A percentile compares a stretch with the other conserved stretches of the same genome.
Evolutionary conservation across 2,329 filamentous ascomycete species (phyloP).

Genomic region (Furcasterigmium furcatum): DNA sequence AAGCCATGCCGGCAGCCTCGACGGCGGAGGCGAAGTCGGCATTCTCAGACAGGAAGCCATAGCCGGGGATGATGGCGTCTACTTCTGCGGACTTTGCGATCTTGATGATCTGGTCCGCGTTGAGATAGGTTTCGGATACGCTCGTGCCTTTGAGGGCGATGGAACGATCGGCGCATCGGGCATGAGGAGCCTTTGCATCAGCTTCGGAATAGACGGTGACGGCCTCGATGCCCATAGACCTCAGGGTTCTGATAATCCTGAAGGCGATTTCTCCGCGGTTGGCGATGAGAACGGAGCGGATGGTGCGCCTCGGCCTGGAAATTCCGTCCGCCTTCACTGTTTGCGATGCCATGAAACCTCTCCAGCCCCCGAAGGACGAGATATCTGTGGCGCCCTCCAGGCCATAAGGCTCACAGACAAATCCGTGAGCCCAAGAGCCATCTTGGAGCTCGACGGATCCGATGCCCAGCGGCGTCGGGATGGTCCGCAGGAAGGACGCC

Average conservation of each 20-base stretch:
- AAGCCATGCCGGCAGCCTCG: conserved; percentile 50
- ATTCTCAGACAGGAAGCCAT: conserved; percentile 65
- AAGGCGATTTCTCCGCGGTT: conserved; percentile 75
- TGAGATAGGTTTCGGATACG: conserved; percentile 54
- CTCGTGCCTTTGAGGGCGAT: conserved; percentile 55
- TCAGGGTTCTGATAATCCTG: conserved; percentile 65
- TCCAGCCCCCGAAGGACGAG: conserved; percentile 26
- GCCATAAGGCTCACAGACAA: conserved; percentile 31
- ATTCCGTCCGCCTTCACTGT: too few relatives aligned
- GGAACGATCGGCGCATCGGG: conserved; percentile 63
- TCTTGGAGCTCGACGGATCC: conserved; percentile 29
- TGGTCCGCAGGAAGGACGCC: conserved; percentile 25
- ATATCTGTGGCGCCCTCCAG: conserved; percentile 25
- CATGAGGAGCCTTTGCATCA: conserved; percentile 66
- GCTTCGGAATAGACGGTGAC: conserved; percentile 65
- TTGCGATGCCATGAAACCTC: conserved; percentile 16
- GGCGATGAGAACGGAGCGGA: conserved; percentile 54
- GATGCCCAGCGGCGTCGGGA: conserved; percentile 28
- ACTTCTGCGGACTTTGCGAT: conserved; percentile 45
- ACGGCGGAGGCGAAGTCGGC: conserved; percentile 55
- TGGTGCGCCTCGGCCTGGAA: not conserved
- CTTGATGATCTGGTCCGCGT: conserved; percentile 56
- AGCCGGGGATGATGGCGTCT: conserved; percentile 63
- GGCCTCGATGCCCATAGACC: conserved; percentile 63
- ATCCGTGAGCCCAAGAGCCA: conserved; percentile 28